Base-by-base conservation (phyloP, 192 early-diverging fungal genomes). In the Rhizophagus clarus region DNA sequence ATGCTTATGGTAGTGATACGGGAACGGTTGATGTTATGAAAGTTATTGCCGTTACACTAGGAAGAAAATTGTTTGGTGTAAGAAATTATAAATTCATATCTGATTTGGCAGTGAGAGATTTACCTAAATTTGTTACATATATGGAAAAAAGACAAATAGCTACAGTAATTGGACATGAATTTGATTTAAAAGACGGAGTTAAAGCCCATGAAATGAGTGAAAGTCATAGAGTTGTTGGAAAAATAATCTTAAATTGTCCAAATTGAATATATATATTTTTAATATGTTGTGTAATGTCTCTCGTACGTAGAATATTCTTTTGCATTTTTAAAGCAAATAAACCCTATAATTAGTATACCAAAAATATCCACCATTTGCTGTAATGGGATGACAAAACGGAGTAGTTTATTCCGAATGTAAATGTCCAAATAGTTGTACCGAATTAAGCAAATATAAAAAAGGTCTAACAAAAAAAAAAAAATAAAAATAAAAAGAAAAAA, bases 131-230 rank as follows among this genome's bases (percentile, higher is more conserved):
- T 14, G 73, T 60, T 74, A 7, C 45, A 20, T 74, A 74, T 32
- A 61, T 74, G 11, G 73, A 74, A 11, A 74, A 45, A 17, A 49
- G 31, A 28, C 11, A 74, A 24, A 56, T 74, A 4, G 56, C 32
- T 10, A 74, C 73, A 7, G 24, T 56, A 0, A 32, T 74, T n/a
- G 49, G 26, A 11, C 26, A 22, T 3, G 31, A 56, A 56, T 76
- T 83, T 68, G 51, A 47, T 12, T 61, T 85, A 32, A 64, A 81
- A 68, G 80, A 85, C 68, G 82, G 45, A 10, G 34, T 24, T 11
- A 72, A 79, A 40, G 82, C 80, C n/a, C 76, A 82, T 66, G 76
- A 82, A 61, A 14, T 45, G 24, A 82, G 78, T 34, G 74, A 80
- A 64, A 63, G 78, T 26, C 77, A 79, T 73, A 81, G 78, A 12